Conservation (phyloP, 768 basidiomycete genomes). For the Rhizopogon roseolus region DNA sequence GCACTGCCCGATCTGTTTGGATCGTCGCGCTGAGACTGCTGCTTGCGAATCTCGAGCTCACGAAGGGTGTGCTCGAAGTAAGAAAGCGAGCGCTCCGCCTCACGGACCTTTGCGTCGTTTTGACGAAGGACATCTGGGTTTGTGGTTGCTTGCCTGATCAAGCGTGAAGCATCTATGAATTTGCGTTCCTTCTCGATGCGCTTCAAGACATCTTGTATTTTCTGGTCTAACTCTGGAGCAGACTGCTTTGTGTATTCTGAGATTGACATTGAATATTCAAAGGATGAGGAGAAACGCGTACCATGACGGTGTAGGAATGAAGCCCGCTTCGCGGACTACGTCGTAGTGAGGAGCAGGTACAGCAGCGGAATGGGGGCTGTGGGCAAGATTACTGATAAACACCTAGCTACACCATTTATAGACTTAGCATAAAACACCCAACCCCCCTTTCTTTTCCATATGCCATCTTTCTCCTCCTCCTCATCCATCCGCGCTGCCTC, state of each 20-base stretch:
- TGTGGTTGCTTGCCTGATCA: constrained; percentile 73
- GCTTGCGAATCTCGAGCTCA: constrained; percentile 76
- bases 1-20: constrained; percentile 45
- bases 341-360: constrained; percentile 14
- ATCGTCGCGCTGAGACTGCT: constrained; percentile 53
- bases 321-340: constrained; percentile 3
- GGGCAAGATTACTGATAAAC: constrained; percentile 17
- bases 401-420: constrained; percentile 7
- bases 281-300: constrained; percentile 12
- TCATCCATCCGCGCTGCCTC: constrained; percentile 38
- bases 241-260: constrained; percentile 5
- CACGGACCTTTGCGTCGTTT: constrained; percentile 82
- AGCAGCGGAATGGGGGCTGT: constrained; percentile 20
- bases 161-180: constrained; percentile 81
- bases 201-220: constrained; percentile 87
- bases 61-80: constrained; percentile 87
- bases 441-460: constrained; percentile 3
- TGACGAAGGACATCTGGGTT: constrained; percentile 83
- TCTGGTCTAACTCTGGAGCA: constrained; percentile 75
- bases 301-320: constrained; percentile 18
- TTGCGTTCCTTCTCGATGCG: constrained; percentile 92
- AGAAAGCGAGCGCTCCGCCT: constrained; percentile 75
- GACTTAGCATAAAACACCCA: constrained; percentile 5
- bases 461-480: constrained; percentile 27
- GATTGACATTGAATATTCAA: constrained; percentile 6